phyloP scores from a whole-genome alignment of 345 rosid genomes.

The Citrus sinensis region DNA sequence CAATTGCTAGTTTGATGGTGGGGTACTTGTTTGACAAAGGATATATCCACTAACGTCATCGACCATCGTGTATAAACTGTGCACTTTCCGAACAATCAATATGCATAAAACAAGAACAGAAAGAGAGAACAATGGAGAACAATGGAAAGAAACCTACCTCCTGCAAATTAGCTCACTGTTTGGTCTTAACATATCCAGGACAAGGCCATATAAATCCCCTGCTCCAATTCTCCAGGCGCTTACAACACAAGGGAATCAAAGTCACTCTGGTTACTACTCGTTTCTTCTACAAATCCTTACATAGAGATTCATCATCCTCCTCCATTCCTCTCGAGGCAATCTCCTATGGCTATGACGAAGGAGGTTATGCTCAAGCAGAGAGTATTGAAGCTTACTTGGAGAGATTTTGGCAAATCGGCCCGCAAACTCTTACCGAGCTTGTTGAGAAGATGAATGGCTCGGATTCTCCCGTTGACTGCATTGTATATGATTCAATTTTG shows the following conservation, averaged over 20 bases:
- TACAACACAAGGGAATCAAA: slow-evolving; percentile 5
- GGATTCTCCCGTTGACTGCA: background rate
- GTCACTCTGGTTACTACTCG: slow-evolving; percentile 4
- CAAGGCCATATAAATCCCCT: slow-evolving; percentile 21
- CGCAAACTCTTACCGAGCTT: slow-evolving; percentile 12
- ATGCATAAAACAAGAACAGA: background rate
- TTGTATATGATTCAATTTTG: slow-evolving; percentile 26
- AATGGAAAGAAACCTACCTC: background rate
- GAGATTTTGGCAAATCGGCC: slow-evolving; percentile 8
- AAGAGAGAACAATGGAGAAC: background rate
- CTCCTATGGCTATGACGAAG: slow-evolving; percentile 30
- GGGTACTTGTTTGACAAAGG: too few species aligned
- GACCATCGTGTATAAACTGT: too few species aligned
- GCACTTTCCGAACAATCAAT: background rate
- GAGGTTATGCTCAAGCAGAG: background rate
- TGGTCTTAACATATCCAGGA: slow-evolving; percentile 16
- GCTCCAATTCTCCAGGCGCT: slow-evolving; percentile 16
- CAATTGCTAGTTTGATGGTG: accelerated
- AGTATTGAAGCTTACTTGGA: slow-evolving; percentile 4
- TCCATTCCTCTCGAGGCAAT: slow-evolving; percentile 11
- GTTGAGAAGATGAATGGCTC: background rate
- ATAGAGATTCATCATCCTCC: background rate
- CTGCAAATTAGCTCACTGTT: slow-evolving; percentile 1
- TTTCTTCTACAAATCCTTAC: slow-evolving; percentile 15
- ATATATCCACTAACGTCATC: too few species aligned